Evolutionary conservation across 306 rosid genomes (phyloP).

Genomic region (Elaeagnus macrophylla): DNA sequence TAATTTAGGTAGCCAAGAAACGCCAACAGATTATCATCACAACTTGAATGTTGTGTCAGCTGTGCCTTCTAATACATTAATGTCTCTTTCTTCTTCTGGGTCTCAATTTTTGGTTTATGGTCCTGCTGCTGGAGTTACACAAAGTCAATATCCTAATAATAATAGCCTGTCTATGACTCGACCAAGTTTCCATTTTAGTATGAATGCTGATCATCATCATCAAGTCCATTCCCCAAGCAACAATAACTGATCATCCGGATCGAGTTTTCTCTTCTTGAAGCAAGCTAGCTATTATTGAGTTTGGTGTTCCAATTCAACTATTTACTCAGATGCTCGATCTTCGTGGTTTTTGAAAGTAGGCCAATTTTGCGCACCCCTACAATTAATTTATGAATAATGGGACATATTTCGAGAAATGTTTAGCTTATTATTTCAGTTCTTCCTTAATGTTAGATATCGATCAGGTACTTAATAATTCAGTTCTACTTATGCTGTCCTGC

Average conservation of each 20-base stretch:
- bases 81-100: conserved; percentile 37
- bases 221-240: conserved; percentile 14
- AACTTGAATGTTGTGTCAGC: conserved; percentile 33
- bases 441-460: too few relatives aligned
- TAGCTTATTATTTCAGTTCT: too few relatives aligned
- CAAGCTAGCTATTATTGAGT: not conserved
- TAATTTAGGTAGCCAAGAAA: conserved; percentile 30
- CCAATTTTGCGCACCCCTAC: too few relatives aligned
- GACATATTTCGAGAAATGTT: too few relatives aligned
- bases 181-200: conserved; percentile 24
- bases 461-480: too few relatives aligned
- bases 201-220: conserved; percentile 29
- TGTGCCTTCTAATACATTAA: conserved; percentile 36
- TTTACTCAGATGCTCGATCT: too few relatives aligned
- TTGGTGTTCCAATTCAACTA: too few relatives aligned
- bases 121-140: conserved; percentile 33
- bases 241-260: conserved; percentile 26
- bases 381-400: too few relatives aligned
- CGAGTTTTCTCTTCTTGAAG: conserved; percentile 35
- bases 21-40: conserved; percentile 20
- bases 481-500: too few relatives aligned
- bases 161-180: conserved; percentile 28
- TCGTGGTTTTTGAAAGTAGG: too few relatives aligned
- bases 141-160: conserved; percentile 18
- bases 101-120: conserved; percentile 32